These are phyloP conservation scores for Magnolia changhungtana DNA, from an alignment of 164 flowering plant species.

Conservation along the genomic window DNA sequence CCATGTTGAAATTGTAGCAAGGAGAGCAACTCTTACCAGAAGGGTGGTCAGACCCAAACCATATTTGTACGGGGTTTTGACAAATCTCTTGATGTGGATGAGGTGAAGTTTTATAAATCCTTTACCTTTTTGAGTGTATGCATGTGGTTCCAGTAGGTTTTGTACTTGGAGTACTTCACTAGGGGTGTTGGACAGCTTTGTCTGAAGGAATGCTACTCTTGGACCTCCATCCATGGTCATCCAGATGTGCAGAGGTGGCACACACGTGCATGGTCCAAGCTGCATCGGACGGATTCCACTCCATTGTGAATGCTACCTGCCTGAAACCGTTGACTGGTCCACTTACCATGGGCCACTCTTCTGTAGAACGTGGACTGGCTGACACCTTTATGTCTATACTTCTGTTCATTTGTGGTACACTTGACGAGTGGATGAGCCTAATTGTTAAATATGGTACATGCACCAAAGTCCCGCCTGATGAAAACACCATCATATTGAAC, in stretches of 20 bases:
- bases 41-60: slow-evolving; percentile 40
- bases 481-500: background rate
- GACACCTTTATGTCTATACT: background rate
- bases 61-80: slow-evolving; percentile 75
- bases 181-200: too few relatives aligned
- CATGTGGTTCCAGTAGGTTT: too few relatives aligned
- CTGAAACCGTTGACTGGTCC: background rate
- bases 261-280: too few relatives aligned
- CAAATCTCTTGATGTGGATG: slow-evolving; percentile 38
- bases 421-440: too few relatives aligned
- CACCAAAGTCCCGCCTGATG: background rate
- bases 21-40: slow-evolving; percentile 48
- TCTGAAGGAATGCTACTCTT: background rate
- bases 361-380: background rate
- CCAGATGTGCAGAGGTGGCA: background rate
- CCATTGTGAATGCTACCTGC: too few relatives aligned
- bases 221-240: background rate
- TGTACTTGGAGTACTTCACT: too few relatives aligned
- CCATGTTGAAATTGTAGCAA: slow-evolving; percentile 26
- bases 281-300: too few relatives aligned
- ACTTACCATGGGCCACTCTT: background rate
- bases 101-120: slow-evolving; percentile 31
- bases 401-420: background rate
- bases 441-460: background rate
- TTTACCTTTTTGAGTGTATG: background rate